These are phyloP conservation scores for Notholithocarpus densiflorus DNA, from an alignment of 306 rosid species.

Conservation along the genomic window DNA sequence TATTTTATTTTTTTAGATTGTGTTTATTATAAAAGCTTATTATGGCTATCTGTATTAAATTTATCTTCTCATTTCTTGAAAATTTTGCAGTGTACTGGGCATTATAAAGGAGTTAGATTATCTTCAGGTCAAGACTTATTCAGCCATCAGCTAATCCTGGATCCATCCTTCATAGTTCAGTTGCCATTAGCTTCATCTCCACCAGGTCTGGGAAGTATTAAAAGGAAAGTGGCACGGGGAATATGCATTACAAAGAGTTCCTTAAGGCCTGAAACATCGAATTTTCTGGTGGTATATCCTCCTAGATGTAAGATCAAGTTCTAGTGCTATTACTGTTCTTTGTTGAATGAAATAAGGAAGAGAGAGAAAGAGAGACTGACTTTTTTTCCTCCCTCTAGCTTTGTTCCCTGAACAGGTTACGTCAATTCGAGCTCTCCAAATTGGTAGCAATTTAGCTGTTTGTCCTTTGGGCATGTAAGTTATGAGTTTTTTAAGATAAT, in stretches of 20 bases:
- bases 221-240: constrained; percentile 81
- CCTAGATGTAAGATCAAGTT: constrained; percentile 68
- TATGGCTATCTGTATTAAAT: neutral
- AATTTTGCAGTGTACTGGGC: constrained; percentile 52
- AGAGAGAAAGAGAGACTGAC: constrained; percentile 8
- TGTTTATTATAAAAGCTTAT: constrained; percentile 3
- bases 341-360: constrained; percentile 8
- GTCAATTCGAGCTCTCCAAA: constrained; percentile 75
- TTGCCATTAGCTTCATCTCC: constrained; percentile 35
- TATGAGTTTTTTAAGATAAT: neutral
- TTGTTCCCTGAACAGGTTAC: constrained; percentile 70
- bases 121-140: constrained; percentile 82
- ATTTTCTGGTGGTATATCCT: constrained; percentile 72
- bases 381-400: constrained; percentile 43
- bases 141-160: constrained; percentile 69
- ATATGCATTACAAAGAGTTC: constrained; percentile 73
- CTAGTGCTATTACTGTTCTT: constrained; percentile 7
- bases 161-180: constrained; percentile 60
- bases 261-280: constrained; percentile 56
- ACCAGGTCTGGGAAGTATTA: constrained; percentile 37
- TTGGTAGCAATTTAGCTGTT: constrained; percentile 69
- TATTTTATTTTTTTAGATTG: neutral
- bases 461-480: constrained; percentile 88
- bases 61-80: constrained; percentile 27
- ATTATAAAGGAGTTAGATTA: constrained; percentile 79